Percentiles rank a stretch among this genome's conserved stretches.
These are phyloP conservation scores for Blastomyces gilchristii DNA, from an alignment of 2,329 filamentous ascomycete species.

Conservation along the genomic window DNA sequence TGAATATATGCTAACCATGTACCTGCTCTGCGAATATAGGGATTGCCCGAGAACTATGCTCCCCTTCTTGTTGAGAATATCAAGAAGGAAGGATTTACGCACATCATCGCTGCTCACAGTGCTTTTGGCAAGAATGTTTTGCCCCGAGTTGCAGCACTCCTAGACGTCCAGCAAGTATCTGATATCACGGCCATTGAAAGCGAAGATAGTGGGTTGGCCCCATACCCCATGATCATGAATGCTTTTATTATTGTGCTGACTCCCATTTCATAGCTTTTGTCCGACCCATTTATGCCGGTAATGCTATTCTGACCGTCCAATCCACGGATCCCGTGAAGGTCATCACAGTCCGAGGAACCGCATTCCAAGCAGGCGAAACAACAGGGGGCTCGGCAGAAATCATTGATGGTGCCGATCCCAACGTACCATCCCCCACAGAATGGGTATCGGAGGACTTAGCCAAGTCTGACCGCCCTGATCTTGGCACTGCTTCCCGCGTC, in stretches of 20 bases:
- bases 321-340: constrained; percentile 77
- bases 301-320: constrained; percentile 92
- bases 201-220: constrained; percentile 58
- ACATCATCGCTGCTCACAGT: constrained; percentile 81
- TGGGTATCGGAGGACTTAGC: constrained; percentile 92
- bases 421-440: constrained; percentile 60
- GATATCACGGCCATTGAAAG: constrained; percentile 79
- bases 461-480: constrained; percentile 87
- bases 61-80: constrained; percentile 90
- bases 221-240: background rate
- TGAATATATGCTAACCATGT: background rate
- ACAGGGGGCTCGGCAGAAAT: constrained; percentile 65
- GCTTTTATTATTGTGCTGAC: background rate
- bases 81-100: constrained; percentile 87
- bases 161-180: constrained; percentile 88
- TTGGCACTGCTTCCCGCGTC: constrained; percentile 77
- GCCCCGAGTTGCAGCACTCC: constrained; percentile 78
- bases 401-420: constrained; percentile 75
- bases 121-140: constrained; percentile 94
- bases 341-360: constrained; percentile 84
- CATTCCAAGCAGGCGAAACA: constrained; percentile 66
- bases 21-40: constrained; percentile 39
- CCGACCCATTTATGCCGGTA: constrained; percentile 93
- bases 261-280: constrained; percentile 55
- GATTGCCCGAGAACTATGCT: constrained; percentile 89